phyloP scores from a whole-genome alignment of 108 stramenopile species.

The Conticribra guillardii region DNA sequence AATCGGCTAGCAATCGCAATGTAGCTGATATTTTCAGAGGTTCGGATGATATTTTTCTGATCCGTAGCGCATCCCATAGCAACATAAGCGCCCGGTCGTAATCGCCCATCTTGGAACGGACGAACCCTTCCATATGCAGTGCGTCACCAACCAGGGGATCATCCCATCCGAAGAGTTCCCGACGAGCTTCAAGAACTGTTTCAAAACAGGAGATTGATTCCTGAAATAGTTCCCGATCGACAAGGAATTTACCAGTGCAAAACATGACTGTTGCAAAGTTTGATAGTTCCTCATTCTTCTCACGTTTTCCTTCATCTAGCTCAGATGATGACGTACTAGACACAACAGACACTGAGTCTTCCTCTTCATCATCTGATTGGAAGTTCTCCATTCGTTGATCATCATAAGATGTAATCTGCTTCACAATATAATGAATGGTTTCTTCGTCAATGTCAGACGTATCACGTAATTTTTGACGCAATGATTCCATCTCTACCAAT shows the following conservation, averaged over 20 bases:
- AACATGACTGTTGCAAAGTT: slow-evolving; percentile 42
- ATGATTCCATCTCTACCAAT: slow-evolving; percentile 28
- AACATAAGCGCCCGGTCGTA: slow-evolving; percentile 46
- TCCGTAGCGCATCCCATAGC: slow-evolving; percentile 44
- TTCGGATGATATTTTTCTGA: slow-evolving; percentile 41
- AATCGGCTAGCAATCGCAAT: slow-evolving; percentile 37
- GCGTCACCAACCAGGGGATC: slow-evolving; percentile 49
- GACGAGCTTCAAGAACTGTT: slow-evolving; percentile 36
- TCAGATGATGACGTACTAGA: slow-evolving; percentile 20
- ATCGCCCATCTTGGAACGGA: slow-evolving; percentile 40
- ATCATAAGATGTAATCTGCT: slow-evolving; percentile 21
- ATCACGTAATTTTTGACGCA: slow-evolving; percentile 25
- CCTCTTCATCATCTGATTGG: slow-evolving; percentile 25
- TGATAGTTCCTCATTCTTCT: slow-evolving; percentile 32
- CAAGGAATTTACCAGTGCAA: slow-evolving; percentile 43
- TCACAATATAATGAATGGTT: slow-evolving; percentile 41
- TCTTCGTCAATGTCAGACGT: slow-evolving; percentile 40
- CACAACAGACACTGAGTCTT: slow-evolving; percentile 21
- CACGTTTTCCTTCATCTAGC: slow-evolving; percentile 5
- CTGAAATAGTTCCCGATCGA: slow-evolving; percentile 34
- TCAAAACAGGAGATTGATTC: slow-evolving; percentile 48
- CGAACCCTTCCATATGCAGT: slow-evolving; percentile 48
- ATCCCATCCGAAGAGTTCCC: slow-evolving; percentile 48
- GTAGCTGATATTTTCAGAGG: slow-evolving; percentile 45
- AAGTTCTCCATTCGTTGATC: slow-evolving; percentile 15